Conservation (phyloP, 2,329 filamentous ascomycete species). For the Paradendryphiella salina region DNA sequence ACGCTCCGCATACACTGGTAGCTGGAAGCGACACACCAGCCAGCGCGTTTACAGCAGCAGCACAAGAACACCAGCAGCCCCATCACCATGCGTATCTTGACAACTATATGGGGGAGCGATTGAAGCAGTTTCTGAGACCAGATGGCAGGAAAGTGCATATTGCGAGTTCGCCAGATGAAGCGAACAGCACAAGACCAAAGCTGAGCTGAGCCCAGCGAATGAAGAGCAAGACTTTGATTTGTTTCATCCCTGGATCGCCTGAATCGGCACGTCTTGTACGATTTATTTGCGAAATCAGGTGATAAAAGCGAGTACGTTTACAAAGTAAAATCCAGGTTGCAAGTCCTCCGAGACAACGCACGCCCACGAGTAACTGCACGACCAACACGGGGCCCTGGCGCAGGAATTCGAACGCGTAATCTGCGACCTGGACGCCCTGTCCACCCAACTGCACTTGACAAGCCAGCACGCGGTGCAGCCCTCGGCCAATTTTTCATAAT, state of each 20-base stretch:
- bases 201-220: slow-evolving; percentile 49
- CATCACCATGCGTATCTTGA: slow-evolving; percentile 28
- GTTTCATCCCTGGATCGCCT: slow-evolving; percentile 61
- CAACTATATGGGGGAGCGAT: slow-evolving; percentile 46
- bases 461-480: slow-evolving; percentile 59
- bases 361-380: slow-evolving; percentile 53
- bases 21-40: slow-evolving; percentile 7
- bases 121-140: slow-evolving; percentile 60
- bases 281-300: no score
- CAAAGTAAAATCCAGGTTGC: slow-evolving; percentile 30
- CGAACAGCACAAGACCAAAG: slow-evolving; percentile 52
- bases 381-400: slow-evolving; percentile 56
- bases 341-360: slow-evolving; percentile 57
- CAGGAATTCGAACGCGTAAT: slow-evolving; percentile 62
- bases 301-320: background rate
- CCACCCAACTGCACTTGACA: slow-evolving; percentile 58
- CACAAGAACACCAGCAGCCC: background rate
- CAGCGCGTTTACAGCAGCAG: background rate
- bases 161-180: slow-evolving; percentile 60
- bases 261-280: slow-evolving; percentile 46
- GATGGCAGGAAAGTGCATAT: slow-evolving; percentile 62
- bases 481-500: slow-evolving; percentile 65
- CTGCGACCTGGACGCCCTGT: slow-evolving; percentile 57
- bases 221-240: slow-evolving; percentile 56
- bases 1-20: slow-evolving; percentile 9